phyloP scores from a whole-genome alignment of 805 yeast species.

The Barnettozyma sucrosica region DNA sequence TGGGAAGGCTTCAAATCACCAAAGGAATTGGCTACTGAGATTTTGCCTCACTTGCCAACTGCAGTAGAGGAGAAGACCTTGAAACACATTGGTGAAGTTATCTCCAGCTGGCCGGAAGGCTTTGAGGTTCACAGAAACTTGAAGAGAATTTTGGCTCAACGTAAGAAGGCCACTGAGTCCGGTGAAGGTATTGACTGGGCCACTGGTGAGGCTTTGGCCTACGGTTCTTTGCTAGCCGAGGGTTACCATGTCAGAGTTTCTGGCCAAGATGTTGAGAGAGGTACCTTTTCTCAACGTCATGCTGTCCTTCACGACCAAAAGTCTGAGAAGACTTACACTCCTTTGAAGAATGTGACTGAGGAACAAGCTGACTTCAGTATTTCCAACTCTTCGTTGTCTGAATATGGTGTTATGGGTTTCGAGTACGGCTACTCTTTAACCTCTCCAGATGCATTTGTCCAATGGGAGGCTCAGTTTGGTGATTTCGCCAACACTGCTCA shows the following conservation, averaged over 20 bases:
- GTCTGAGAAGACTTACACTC: constrained; percentile 76
- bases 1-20: constrained; percentile 99
- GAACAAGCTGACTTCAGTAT: constrained; percentile 84
- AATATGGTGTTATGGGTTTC: constrained; percentile 98
- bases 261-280: constrained; percentile 99
- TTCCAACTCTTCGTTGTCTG: constrained; percentile 92
- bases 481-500: constrained; percentile 99
- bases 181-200: constrained; percentile 99
- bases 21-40: constrained; percentile 90
- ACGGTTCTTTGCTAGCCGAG: constrained; percentile 85
- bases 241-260: constrained; percentile 96
- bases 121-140: constrained; percentile 92
- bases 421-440: constrained; percentile 98
- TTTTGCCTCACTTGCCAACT: constrained; percentile 94
- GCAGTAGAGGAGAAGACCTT: constrained; percentile 68
- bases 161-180: constrained; percentile 80
- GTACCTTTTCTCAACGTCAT: constrained; percentile 99
- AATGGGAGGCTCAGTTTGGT: constrained; percentile 99
- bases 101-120: constrained; percentile 79
- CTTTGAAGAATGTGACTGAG: constrained; percentile 72
- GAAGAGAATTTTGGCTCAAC: constrained; percentile 84
- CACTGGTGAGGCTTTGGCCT: constrained; percentile 98
- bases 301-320: constrained; percentile 96
- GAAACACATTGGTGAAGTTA: constrained; percentile 70
- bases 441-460: constrained; percentile 92